Percentiles rank a stretch among this genome's conserved stretches.
These are phyloP conservation scores for Gelatoporia subvermispora DNA, from an alignment of 768 basidiomycete genomes.

Conservation along the genomic window DNA sequence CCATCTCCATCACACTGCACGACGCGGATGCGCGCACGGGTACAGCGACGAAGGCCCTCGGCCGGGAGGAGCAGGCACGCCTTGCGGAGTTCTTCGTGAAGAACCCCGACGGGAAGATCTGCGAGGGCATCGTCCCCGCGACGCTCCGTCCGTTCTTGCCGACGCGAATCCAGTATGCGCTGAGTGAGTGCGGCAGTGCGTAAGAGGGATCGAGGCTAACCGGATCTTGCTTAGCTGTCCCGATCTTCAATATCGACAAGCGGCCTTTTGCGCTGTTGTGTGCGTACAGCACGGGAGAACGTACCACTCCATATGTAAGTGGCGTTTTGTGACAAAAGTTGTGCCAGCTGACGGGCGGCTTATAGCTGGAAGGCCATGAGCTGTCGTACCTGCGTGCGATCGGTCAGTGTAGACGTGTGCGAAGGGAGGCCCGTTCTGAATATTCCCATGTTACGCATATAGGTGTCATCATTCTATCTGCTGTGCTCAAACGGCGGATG, in stretches of 20 bases:
- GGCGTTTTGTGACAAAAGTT: not conserved
- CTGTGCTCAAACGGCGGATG: conserved; percentile 89
- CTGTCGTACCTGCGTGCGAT: conserved; percentile 90
- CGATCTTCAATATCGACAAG: conserved; percentile 91
- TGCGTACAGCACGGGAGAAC: conserved; percentile 82
- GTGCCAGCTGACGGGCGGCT: not conserved
- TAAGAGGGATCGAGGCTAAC: not conserved
- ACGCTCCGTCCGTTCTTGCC: conserved; percentile 82
- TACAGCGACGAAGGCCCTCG: conserved; percentile 44
- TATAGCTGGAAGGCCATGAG: conserved; percentile 81
- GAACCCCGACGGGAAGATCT: conserved; percentile 82
- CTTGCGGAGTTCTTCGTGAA: conserved; percentile 75
- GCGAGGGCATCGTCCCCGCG: conserved; percentile 81
- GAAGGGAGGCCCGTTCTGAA: not conserved
- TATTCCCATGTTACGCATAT: conserved; percentile 4
- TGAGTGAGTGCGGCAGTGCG: conserved; percentile 52
- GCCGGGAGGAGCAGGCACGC: conserved; percentile 66
- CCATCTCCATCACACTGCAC: conserved; percentile 66
- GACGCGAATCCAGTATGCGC: conserved; percentile 75
- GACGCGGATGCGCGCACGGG: conserved; percentile 54
- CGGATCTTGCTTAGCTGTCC: conserved; percentile 56
- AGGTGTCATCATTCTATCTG: conserved; percentile 90
- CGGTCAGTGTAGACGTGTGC: conserved; percentile 35
- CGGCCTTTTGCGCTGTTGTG: conserved; percentile 87
- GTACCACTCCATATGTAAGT: conserved; percentile 75